Base-by-base conservation (phyloP, 1,284 basidiomycete species). In the Macrocystidia cucumis region DNA sequence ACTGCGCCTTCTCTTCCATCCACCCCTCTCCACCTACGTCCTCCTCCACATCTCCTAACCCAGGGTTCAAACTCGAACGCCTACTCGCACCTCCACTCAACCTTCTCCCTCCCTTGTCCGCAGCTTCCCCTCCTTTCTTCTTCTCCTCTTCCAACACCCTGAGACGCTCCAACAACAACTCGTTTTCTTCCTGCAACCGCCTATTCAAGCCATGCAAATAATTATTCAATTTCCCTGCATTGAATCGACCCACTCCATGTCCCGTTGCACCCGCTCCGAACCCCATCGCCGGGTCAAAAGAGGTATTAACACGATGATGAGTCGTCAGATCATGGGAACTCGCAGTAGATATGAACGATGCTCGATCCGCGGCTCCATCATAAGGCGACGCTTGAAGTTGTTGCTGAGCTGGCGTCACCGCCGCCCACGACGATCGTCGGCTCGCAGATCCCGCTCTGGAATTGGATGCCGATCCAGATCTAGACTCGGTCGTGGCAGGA, bases 251-350 rank as follows among this genome's bases (percentile, higher is more conserved):
- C 46, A 67, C 48, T 50, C 72, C 72, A 44, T 76, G 67, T 32
- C 73, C 73, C 41, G 70, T 57, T 25, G 74, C 69, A 45, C 72
- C 64, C 7, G 50, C 50, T 9, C 74, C 78, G 36, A 82, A 74
- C 6, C 80, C 81, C 52, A 84, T 74, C 4, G 78, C 69, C 23
- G 83, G 81, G 50, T 88, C 85, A 43, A 91, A 87, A 5, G 86
- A 90, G 9, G 84, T 84, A 48, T 91, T 91, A 25, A 76, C 82
- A 6, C 83, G 77, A 20, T 74, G 77, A 48, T 87, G 78, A 4
- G 80, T 77, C 1, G 84, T 87, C 24, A 91, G 62, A 51, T 91
- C 89, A 43, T 90, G 83, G 14, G 87, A 89, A 1, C 87, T 89
- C 2, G 82, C 72, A 0, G 81, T 86, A 3, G 86, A 89, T 26